A percentile compares a stretch with the other conserved stretches of the same genome.
phyloP scores from a whole-genome alignment of 805 yeast genomes.

The Starmera dryadoides region DNA sequence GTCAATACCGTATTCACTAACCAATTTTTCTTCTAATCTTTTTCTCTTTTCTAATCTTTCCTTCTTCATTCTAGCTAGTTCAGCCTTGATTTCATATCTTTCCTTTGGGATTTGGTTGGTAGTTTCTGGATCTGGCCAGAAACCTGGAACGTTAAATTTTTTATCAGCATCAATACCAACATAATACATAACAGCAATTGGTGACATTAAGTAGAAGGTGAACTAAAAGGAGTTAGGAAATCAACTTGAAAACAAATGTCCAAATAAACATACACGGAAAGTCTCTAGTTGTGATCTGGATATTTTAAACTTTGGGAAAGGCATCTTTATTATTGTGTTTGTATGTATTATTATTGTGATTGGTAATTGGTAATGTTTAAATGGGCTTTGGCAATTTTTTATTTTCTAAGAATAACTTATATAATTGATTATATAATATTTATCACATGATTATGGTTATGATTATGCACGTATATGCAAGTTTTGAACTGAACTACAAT shows the following conservation, averaged over 20 bases:
- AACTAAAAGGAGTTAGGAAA: conserved; percentile 32
- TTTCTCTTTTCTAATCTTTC: conserved; percentile 69
- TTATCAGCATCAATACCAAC: conserved; percentile 87
- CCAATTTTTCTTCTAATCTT: conserved; percentile 65
- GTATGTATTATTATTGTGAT: too few relatives aligned
- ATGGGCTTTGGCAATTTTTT: neutral
- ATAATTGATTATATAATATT: too few relatives aligned
- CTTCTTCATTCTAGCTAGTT: conserved; percentile 76
- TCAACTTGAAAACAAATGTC: neutral
- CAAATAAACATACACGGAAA: neutral
- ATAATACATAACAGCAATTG: conserved; percentile 87
- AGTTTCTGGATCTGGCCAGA: conserved; percentile 95
- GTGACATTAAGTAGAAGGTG: conserved; percentile 78
- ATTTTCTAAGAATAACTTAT: too few relatives aligned
- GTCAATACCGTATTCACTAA: conserved; percentile 55
- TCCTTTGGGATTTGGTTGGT: conserved; percentile 89
- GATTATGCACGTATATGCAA: neutral
- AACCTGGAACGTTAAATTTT: conserved; percentile 86
- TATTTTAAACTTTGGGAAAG: neutral
- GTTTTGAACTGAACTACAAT: neutral
- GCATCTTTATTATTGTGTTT: neutral
- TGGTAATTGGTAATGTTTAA: too few relatives aligned
- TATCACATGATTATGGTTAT: too few relatives aligned
- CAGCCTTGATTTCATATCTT: conserved; percentile 86
- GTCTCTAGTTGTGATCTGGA: conserved; percentile 1